phyloP scores from a whole-genome alignment of 2,329 filamentous ascomycete genomes.

The Intubia oerlemansii region DNA sequence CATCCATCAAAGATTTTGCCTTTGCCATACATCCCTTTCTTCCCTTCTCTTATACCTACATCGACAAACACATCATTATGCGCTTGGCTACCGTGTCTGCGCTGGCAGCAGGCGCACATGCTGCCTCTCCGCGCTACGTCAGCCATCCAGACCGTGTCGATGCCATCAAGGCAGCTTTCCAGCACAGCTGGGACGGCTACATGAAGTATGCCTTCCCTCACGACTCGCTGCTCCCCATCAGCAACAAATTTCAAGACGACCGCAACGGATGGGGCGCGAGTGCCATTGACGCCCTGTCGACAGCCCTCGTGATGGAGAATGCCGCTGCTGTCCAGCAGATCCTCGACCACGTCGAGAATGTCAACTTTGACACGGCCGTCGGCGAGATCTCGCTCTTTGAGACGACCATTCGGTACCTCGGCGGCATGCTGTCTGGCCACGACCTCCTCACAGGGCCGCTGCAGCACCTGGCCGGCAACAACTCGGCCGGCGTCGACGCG shows the following conservation, averaged over 20 bases:
- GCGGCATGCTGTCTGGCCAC: constrained; percentile 55
- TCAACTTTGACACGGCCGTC: constrained; percentile 46
- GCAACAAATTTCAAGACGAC: constrained; percentile 43
- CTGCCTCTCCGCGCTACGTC: too few species aligned
- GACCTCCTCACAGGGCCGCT: constrained; percentile 53
- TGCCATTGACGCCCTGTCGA: constrained; percentile 60
- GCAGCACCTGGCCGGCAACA: constrained; percentile 18
- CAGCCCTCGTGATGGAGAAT: constrained; percentile 57
- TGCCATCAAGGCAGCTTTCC: constrained; percentile 47
- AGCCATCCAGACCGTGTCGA: constrained; percentile 25
- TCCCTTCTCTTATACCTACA: too few species aligned
- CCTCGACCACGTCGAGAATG: constrained; percentile 43
- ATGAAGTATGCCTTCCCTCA: constrained; percentile 53
- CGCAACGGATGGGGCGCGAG: constrained; percentile 72
- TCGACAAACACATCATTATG: too few species aligned
- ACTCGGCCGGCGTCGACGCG: constrained; percentile 26
- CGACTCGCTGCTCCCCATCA: constrained; percentile 51
- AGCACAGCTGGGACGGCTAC: constrained; percentile 53
- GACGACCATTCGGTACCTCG: constrained; percentile 76
- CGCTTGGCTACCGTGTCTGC: too few species aligned
- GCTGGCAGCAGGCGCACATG: too few species aligned
- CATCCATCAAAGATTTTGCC: too few species aligned
- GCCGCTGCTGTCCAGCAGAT: constrained; percentile 47
- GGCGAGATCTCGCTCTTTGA: constrained; percentile 59
- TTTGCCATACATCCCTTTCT: too few species aligned